phyloP scores from a whole-genome alignment of 257 asterid genomes.

The Salvia hispanica region DNA sequence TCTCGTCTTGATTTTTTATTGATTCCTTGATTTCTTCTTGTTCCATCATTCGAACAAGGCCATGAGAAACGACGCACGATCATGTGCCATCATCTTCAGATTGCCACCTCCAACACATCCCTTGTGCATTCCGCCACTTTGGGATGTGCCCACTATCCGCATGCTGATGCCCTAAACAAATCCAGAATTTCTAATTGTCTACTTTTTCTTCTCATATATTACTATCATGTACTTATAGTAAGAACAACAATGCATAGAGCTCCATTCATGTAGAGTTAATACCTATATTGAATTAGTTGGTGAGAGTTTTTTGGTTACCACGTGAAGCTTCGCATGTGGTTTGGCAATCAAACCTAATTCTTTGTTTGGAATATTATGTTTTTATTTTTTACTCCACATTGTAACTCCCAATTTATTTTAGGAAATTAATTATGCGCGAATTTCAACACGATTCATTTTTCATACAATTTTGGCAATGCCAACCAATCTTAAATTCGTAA shows the following conservation, averaged over 20 bases:
- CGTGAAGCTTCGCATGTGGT: conserved; percentile 37
- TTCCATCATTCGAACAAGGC: too few relatives aligned
- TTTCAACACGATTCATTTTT: conserved; percentile 3
- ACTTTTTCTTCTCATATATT: too few relatives aligned
- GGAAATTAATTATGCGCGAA: conserved; percentile 5
- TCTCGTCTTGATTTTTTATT: too few relatives aligned
- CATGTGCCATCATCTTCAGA: too few relatives aligned
- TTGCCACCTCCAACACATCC: too few relatives aligned
- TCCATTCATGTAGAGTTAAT: conserved; percentile 10
- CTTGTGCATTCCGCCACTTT: too few relatives aligned
- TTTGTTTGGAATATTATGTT: conserved; percentile 35
- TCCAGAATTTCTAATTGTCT: too few relatives aligned
- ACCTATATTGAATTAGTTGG: conserved; percentile 26
- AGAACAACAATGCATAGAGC: background rate
- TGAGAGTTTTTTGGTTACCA: conserved; percentile 24
- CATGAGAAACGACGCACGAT: too few relatives aligned
- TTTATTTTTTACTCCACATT: conserved; percentile 4
- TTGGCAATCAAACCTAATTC: conserved; percentile 42
- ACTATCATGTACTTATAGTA: too few relatives aligned
- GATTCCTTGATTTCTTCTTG: too few relatives aligned
- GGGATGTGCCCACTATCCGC: too few relatives aligned
- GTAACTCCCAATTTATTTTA: conserved; percentile 11
- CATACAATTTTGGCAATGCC: background rate
- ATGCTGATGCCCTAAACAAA: too few relatives aligned
- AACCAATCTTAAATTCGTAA: background rate